Evolutionary conservation across 2,329 filamentous ascomycete genomes (phyloP).

Genomic region (Clonostachys byssicola): DNA sequence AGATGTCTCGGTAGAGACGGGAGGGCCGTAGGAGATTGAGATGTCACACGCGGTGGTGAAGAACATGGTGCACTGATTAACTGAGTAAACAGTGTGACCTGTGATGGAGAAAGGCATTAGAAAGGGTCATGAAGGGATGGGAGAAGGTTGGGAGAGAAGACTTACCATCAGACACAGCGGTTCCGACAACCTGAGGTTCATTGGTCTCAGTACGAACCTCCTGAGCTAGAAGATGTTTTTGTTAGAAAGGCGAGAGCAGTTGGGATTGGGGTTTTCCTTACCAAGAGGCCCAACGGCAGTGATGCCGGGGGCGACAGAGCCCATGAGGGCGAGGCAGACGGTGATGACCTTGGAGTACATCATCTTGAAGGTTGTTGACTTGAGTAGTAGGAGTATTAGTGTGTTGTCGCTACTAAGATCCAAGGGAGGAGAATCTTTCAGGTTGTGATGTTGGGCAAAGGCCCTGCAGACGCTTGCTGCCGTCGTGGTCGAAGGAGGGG

Average conservation of each 20-base stretch:
- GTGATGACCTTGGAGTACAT: constrained; percentile 3
- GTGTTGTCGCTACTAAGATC: no score
- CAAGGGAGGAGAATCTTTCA: no score
- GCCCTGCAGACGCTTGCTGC: no score
- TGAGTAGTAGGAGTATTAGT: no score
- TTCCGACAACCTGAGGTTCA: constrained; percentile 22
- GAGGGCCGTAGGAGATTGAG: constrained; percentile 16
- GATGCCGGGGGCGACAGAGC: constrained; percentile 10
- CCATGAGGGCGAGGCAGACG: constrained; percentile 12
- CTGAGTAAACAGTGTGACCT: constrained; percentile 18
- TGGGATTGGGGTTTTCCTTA: constrained; percentile 4
- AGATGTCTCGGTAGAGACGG: constrained; percentile 3
- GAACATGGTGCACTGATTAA: constrained; percentile 28
- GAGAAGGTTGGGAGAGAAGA: background rate
- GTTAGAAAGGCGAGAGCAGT: background rate
- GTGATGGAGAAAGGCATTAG: background rate
- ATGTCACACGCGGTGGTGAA: constrained; percentile 24
- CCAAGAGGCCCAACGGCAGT: constrained; percentile 10
- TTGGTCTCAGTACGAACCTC: constrained; percentile 16
- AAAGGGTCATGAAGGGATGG: background rate
- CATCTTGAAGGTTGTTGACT: no score
- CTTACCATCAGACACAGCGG: constrained; percentile 23
- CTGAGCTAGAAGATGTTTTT: constrained; percentile 14
- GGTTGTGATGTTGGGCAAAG: no score
- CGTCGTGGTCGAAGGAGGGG: no score